Percentiles rank a stretch among this genome's conserved stretches.
These are phyloP conservation scores for Irpex sp. DNA, from an alignment of 1,284 basidiomycete genomes.

Conservation along the genomic window DNA sequence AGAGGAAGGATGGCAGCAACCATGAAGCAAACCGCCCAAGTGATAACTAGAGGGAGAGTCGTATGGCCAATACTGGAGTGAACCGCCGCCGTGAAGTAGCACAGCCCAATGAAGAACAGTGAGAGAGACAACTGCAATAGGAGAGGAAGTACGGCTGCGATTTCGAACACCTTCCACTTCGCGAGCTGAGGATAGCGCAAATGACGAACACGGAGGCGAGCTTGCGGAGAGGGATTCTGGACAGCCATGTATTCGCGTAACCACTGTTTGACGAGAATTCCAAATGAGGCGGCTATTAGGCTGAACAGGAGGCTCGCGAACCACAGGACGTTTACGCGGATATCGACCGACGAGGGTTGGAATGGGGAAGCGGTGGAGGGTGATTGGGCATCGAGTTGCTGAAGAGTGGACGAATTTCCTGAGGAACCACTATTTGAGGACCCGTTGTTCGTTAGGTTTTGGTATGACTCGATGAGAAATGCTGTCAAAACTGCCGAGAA, in stretches of 20 bases:
- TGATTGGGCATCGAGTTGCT: neutral
- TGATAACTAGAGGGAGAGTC: neutral
- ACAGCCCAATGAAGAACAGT: neutral
- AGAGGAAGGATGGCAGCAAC: neutral
- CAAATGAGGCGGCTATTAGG: neutral
- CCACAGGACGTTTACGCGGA: neutral
- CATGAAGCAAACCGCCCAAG: neutral
- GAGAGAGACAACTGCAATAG: neutral
- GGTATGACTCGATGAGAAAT: neutral
- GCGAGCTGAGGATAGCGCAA: neutral
- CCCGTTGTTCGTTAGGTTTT: neutral
- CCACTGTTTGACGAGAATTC: neutral
- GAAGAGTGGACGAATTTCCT: no score
- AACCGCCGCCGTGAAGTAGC: neutral
- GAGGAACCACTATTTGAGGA: neutral
- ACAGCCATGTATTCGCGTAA: neutral
- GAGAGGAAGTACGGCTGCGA: neutral
- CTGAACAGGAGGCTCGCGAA: neutral
- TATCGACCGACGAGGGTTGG: neutral
- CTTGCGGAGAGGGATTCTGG: neutral
- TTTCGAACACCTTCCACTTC: neutral
- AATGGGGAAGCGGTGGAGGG: neutral
- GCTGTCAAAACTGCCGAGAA: neutral
- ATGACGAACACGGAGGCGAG: neutral
- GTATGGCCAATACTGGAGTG: neutral